Evolutionary conservation across 345 rosid genomes (phyloP).

Genomic region (Cardamine occulta): DNA sequence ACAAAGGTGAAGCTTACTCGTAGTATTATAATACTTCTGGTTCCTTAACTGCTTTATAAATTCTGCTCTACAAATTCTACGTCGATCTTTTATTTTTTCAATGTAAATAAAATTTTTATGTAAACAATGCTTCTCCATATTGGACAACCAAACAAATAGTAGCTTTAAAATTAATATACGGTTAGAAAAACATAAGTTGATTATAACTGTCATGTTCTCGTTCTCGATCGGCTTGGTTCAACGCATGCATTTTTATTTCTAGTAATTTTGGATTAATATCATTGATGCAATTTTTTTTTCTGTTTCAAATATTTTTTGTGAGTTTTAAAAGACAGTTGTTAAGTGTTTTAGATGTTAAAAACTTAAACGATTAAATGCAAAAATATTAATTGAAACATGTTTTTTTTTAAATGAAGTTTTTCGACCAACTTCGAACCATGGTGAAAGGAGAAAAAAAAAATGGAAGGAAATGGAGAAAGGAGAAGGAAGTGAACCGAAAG

Average conservation of each 20-base stretch:
- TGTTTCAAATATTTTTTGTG: background rate
- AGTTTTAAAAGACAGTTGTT: background rate
- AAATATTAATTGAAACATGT: background rate
- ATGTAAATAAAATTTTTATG: too few species aligned
- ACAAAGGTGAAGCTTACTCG: background rate
- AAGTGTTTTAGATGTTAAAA: background rate
- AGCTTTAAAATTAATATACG: background rate
- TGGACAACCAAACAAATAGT: background rate
- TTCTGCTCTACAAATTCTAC: background rate
- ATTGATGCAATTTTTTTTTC: background rate
- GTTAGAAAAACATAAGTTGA: background rate
- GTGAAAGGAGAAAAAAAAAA: too few species aligned
- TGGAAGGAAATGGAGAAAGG: too few species aligned
- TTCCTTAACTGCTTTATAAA: background rate
- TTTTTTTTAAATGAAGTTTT: background rate
- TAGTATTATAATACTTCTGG: background rate
- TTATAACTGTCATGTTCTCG: background rate
- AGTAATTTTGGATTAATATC: background rate
- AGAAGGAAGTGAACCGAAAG: background rate
- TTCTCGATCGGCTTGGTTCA: background rate
- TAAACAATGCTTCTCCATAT: background rate
- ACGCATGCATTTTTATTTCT: background rate
- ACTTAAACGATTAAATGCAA: background rate
- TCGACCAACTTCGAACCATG: slow-evolving; percentile 12
- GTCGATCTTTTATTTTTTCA: background rate